Conservation (phyloP, 805 yeast genomes). For the Metschnikowia rubicola region DNA sequence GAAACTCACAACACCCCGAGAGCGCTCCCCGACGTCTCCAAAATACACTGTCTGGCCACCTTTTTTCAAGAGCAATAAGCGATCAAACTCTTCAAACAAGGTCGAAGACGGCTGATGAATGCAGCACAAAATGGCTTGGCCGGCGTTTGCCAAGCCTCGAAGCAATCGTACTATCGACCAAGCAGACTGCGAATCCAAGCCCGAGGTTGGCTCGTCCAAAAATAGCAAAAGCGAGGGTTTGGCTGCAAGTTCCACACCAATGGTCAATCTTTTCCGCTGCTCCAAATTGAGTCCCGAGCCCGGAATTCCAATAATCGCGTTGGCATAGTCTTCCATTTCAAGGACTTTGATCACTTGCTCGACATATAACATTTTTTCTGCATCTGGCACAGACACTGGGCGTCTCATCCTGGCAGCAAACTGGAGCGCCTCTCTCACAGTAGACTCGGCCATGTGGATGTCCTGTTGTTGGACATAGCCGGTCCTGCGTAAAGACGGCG, state of each 20-base stretch:
- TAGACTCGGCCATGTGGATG: constrained; percentile 26
- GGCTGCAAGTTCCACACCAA: constrained; percentile 56
- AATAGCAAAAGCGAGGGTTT: constrained; percentile 52
- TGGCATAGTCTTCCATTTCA: constrained; percentile 51
- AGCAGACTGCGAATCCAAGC: constrained; percentile 43
- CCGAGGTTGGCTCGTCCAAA: constrained; percentile 45
- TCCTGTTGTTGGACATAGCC: constrained; percentile 54
- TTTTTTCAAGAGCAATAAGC: constrained; percentile 49
- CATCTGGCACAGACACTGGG: constrained; percentile 34
- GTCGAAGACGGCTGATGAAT: constrained; percentile 51
- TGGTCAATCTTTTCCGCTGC: constrained; percentile 51
- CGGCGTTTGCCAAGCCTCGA: constrained; percentile 47
- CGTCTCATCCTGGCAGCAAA: constrained; percentile 53
- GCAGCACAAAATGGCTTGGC: constrained; percentile 58
- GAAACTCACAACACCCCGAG: constrained; percentile 10
- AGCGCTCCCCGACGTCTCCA: constrained; percentile 16
- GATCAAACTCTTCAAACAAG: constrained; percentile 51
- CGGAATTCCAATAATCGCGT: constrained; percentile 46
- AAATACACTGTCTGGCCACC: constrained; percentile 20
- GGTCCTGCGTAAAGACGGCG: constrained; percentile 50
- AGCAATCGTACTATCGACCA: constrained; percentile 55
- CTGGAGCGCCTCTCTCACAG: constrained; percentile 52
- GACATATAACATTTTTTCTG: constrained; percentile 48
- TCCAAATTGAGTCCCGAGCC: constrained; percentile 54
- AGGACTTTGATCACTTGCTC: constrained; percentile 48